Percentiles rank a stretch among this genome's conserved stretches.
These are phyloP conservation scores for Micractinium sp. DNA, from an alignment of 139 green algal genomes.

Conservation along the genomic window DNA sequence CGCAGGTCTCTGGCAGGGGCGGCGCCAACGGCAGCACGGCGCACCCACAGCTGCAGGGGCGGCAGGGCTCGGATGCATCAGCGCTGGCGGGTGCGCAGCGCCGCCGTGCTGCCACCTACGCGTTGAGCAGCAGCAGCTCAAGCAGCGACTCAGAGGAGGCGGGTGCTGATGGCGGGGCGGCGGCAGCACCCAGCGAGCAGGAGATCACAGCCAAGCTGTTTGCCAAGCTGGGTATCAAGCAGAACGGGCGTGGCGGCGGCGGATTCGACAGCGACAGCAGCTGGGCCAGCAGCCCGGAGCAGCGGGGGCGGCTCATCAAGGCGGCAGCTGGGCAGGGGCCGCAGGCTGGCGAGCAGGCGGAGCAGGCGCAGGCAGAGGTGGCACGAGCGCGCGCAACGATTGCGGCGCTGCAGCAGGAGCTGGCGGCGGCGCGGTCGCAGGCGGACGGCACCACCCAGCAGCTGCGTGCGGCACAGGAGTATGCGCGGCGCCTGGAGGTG, in stretches of 20 bases:
- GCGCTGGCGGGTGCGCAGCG: conserved; percentile 1
- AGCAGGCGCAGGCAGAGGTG: not conserved
- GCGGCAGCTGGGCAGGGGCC: not conserved
- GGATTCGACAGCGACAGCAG: conserved; percentile 33
- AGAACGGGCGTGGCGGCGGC: not conserved
- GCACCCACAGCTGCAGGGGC: not conserved
- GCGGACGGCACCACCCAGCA: conserved; percentile 13
- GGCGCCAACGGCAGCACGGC: not conserved
- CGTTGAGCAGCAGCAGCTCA: conserved; percentile 21
- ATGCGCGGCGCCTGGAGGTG: conserved; percentile 7
- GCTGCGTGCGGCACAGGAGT: not conserved
- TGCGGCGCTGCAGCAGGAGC: conserved; percentile 29
- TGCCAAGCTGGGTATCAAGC: conserved; percentile 32
- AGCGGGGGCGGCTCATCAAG: not conserved
- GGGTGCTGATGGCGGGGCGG: not conserved
- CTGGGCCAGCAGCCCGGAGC: conserved; percentile 30
- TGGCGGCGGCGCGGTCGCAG: conserved; percentile 30
- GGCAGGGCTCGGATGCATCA: not conserved
- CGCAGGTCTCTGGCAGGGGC: not conserved
- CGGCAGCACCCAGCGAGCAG: conserved; percentile 10
- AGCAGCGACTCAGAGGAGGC: conserved; percentile 11
- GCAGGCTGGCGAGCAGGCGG: not conserved
- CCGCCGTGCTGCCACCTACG: not conserved
- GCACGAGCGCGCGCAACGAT: not conserved
- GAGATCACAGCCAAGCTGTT: conserved; percentile 31